Evolutionary conservation across 768 basidiomycete genomes (phyloP), one percentile per base, ranked within the genome.

Genomic region (Stropharia rugosoannulata): DNA sequence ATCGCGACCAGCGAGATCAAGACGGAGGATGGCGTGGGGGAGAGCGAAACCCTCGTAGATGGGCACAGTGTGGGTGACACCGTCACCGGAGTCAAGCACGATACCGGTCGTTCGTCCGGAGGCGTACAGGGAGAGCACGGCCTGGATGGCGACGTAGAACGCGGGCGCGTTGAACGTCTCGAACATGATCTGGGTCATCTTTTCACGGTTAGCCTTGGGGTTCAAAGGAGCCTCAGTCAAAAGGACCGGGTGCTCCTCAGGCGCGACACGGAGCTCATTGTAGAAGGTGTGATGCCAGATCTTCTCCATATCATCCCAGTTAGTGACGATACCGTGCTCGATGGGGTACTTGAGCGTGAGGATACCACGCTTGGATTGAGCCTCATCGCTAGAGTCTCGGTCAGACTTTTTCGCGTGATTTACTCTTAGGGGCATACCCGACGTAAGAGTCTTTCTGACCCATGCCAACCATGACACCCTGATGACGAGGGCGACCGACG

Each of bases 241-340:
- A 55, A 95, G 81, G 64, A 94, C 88, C 59, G 93, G 93, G 79
- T 94, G 90, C 78, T 93, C 91, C 73, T 95, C 91, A 27, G 93
- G 92, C 4, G 91, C 92, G 63, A 95, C 91, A 76, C 92, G 91
- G 58, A 93, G 86, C 74, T 93, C 93, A 71, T 95, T 95, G 84
- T 93, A 95, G 76, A 95, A 96, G 32, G 94, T 95, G 80, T 95
- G 93, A 73, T 95, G 93, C 93, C 93, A 96, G 72, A 95, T 95
- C 79, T 95, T 95, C 80, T 96, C 95, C 93, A 95, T 95, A 75
- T 95, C 94, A 66, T 95, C 95, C 95, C 95, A 97, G 85, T 97
- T 95, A 73, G 93, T 95, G 71, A 96, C 90, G 68, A 93, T 89
- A 74, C 92, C 91, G 76, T 93, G 92, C 72, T 94, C 90, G 64